Percentiles rank a stretch among this genome's conserved stretches.
phyloP scores from a whole-genome alignment of 306 rosid species.

The Macrotyloma uniflorum region DNA sequence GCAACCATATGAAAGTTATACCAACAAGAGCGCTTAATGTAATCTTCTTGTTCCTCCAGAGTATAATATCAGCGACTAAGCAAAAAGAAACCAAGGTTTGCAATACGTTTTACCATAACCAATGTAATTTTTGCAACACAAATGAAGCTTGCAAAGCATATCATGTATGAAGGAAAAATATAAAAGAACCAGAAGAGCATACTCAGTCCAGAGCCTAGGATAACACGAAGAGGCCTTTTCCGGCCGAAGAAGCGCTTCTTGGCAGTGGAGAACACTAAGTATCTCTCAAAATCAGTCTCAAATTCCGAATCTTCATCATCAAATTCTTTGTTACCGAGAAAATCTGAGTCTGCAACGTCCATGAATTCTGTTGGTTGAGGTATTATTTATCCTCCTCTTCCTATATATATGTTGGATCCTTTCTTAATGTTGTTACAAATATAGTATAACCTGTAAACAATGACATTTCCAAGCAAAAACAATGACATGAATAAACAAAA shows the following conservation, averaged over 20 bases:
- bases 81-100: slow-evolving; percentile 22
- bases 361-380: slow-evolving; percentile 34
- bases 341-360: slow-evolving; percentile 61
- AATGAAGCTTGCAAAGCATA: not conserved
- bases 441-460: slow-evolving; percentile 25
- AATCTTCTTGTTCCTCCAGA: slow-evolving; percentile 57
- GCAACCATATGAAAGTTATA: slow-evolving; percentile 54
- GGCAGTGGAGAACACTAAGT: slow-evolving; percentile 41
- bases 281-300: slow-evolving; percentile 51
- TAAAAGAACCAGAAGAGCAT: slow-evolving; percentile 13
- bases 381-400: slow-evolving; percentile 38
- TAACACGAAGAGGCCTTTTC: slow-evolving; percentile 57
- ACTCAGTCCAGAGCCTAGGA: slow-evolving; percentile 65
- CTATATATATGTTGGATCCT: slow-evolving; percentile 3
- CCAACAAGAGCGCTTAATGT: slow-evolving; percentile 48
- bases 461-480: not conserved
- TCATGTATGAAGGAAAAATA: not conserved
- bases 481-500: not conserved
- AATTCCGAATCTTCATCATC: slow-evolving; percentile 53
- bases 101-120: not conserved
- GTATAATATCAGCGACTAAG: slow-evolving; percentile 66
- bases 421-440: not conserved
- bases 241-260: slow-evolving; percentile 61
- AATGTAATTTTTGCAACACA: not conserved
- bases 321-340: slow-evolving; percentile 39